phyloP scores from a whole-genome alignment of 805 yeast species.

The Kazachstania psychrophila region DNA sequence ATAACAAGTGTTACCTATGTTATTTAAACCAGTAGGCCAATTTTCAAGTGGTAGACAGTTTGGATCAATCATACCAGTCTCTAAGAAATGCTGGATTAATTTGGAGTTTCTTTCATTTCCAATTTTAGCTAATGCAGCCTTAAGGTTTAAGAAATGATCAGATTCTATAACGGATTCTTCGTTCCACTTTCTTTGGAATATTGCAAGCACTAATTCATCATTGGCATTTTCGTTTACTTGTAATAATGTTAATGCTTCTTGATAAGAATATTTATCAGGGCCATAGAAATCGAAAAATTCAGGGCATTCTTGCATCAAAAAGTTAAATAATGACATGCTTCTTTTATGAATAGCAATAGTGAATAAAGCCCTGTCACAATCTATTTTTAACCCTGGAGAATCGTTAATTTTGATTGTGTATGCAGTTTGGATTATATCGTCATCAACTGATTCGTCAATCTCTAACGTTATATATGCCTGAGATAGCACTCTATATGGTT shows the following conservation, averaged over 20 bases:
- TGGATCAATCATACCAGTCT: constrained; percentile 54
- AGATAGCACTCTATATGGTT: constrained; percentile 34
- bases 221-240: constrained; percentile 43
- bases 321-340: constrained; percentile 48
- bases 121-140: constrained; percentile 48
- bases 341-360: constrained; percentile 52
- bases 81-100: constrained; percentile 46
- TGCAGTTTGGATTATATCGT: constrained; percentile 68
- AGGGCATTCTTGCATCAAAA: constrained; percentile 35
- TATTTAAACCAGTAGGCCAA: constrained; percentile 88
- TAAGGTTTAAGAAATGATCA: constrained; percentile 45
- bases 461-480: constrained; percentile 48
- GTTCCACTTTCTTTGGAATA: constrained; percentile 27
- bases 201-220: constrained; percentile 38
- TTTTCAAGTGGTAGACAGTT: constrained; percentile 49
- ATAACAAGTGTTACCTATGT: constrained; percentile 94
- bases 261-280: constrained; percentile 22
- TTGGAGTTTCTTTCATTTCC: constrained; percentile 48
- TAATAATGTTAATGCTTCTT: constrained; percentile 40
- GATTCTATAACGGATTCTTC: constrained; percentile 22
- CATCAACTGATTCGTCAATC: constrained; percentile 44
- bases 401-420: constrained; percentile 58
- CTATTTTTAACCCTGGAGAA: constrained; percentile 33
- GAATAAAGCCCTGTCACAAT: constrained; percentile 44
- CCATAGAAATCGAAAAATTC: constrained; percentile 21